Evolutionary conservation across 2,329 filamentous ascomycete genomes (phyloP).

Genomic region (Thielaviopsis populi): DNA sequence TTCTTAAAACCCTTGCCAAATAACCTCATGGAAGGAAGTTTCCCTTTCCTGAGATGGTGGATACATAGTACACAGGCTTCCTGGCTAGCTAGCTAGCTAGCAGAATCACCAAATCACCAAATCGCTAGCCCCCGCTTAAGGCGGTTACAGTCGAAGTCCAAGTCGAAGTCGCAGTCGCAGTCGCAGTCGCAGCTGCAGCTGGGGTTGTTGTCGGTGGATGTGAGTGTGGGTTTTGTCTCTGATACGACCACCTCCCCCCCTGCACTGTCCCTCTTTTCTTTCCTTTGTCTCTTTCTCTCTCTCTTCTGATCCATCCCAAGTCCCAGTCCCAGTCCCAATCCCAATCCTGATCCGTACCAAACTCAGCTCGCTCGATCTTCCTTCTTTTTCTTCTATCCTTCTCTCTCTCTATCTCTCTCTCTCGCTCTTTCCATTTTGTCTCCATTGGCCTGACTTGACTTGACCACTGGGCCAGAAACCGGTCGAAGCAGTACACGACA

Average conservation of each 20-base stretch:
- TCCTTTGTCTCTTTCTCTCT: background rate
- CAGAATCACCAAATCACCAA: no score
- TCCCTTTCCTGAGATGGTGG: no score
- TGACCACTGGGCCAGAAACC: background rate
- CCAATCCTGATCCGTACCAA: constrained; percentile 1
- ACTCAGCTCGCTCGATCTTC: background rate
- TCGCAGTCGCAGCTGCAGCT: background rate
- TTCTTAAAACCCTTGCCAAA: no score
- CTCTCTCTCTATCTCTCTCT: background rate
- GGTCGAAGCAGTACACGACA: background rate
- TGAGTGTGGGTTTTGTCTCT: background rate
- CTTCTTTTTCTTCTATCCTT: background rate
- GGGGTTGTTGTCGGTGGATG: background rate
- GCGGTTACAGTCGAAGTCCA: background rate
- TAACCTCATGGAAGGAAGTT: no score
- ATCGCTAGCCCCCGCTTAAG: background rate
- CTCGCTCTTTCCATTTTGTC: no score
- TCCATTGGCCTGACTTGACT: background rate
- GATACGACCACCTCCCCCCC: background rate
- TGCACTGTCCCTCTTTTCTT: background rate
- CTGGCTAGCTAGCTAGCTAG: no score
- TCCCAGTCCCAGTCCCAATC: constrained; percentile 1
- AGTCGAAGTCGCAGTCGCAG: background rate
- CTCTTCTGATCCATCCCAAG: background rate
- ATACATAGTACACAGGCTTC: no score